Evolutionary conservation across 106 monocot species (phyloP).

Genomic region (Chionographis japonica): DNA sequence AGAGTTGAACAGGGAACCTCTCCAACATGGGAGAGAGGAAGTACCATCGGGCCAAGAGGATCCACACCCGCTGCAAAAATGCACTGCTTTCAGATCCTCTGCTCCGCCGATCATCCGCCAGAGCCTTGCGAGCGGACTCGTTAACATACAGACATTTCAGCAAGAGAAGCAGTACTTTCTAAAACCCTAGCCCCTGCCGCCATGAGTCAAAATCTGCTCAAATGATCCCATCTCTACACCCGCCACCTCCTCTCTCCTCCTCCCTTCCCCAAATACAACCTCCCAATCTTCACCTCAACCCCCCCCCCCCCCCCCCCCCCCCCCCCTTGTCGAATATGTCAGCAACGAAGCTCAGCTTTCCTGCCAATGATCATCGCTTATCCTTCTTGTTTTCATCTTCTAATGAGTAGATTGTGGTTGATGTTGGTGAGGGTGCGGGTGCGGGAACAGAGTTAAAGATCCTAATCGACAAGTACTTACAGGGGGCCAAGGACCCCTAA

Average conservation of each 20-base stretch:
- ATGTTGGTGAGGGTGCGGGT: background rate
- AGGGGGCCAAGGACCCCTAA: background rate
- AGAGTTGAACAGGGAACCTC: no score
- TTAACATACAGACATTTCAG: no score
- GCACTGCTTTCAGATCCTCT: no score
- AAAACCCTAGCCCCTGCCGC: background rate
- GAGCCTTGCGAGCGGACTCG: no score
- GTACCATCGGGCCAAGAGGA: no score
- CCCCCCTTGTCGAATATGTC: constrained; percentile 16
- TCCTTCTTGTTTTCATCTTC: background rate
- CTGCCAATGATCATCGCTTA: background rate
- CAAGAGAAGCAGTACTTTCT: no score
- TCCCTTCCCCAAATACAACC: background rate
- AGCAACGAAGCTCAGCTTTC: constrained; percentile 17
- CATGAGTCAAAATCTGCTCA: background rate
- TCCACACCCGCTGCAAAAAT: no score
- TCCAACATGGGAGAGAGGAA: no score
- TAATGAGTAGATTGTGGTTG: background rate
- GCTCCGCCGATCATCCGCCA: no score
- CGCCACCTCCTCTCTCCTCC: background rate
- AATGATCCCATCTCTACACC: background rate
- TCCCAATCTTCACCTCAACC: background rate
- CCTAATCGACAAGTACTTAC: constrained; percentile 49
- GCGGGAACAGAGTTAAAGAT: constrained; percentile 51
- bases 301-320: background rate